These are phyloP conservation scores for Escovopsis sp. DNA, from an alignment of 2,329 filamentous ascomycete genomes.

Conservation along the genomic window DNA sequence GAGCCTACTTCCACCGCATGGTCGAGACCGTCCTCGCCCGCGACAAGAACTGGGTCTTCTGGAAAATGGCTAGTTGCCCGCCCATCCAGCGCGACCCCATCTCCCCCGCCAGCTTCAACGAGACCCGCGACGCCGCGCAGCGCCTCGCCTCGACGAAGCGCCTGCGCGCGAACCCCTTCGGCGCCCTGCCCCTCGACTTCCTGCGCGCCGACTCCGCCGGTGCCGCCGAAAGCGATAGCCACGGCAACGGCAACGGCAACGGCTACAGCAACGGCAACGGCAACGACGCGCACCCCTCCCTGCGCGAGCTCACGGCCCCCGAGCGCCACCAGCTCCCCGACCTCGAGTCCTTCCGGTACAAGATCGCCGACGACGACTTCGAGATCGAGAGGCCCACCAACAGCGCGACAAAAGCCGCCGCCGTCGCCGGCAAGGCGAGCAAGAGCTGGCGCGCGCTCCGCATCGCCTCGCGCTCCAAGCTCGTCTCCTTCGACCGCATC, in stretches of 20 bases:
- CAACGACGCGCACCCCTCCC: constrained; percentile 38
- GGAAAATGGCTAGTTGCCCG: constrained; percentile 91
- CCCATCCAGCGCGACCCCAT: constrained; percentile 67
- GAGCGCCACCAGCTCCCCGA: constrained; percentile 53
- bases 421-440: constrained; percentile 62
- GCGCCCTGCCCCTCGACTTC: constrained; percentile 63
- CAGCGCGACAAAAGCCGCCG: constrained; percentile 37
- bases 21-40: constrained; percentile 89
- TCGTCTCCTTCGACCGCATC: constrained; percentile 73
- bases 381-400: constrained; percentile 70
- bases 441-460: constrained; percentile 84
- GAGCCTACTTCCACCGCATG: constrained; percentile 89
- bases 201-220: constrained; percentile 47
- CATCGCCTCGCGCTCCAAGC: constrained; percentile 56
- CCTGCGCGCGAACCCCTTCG: constrained; percentile 51
- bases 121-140: constrained; percentile 50
- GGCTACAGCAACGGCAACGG: constrained; percentile 20
- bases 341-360: constrained; percentile 52
- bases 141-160: constrained; percentile 57
- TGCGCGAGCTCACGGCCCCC: constrained; percentile 54
- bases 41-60: constrained; percentile 97
- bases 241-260: too few species aligned
- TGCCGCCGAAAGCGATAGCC: too few species aligned
- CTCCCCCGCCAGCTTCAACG: constrained; percentile 49
- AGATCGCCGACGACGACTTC: constrained; percentile 66